phyloP scores from a whole-genome alignment of 495 filamentous ascomycete species.

The Daldinia grandis region DNA sequence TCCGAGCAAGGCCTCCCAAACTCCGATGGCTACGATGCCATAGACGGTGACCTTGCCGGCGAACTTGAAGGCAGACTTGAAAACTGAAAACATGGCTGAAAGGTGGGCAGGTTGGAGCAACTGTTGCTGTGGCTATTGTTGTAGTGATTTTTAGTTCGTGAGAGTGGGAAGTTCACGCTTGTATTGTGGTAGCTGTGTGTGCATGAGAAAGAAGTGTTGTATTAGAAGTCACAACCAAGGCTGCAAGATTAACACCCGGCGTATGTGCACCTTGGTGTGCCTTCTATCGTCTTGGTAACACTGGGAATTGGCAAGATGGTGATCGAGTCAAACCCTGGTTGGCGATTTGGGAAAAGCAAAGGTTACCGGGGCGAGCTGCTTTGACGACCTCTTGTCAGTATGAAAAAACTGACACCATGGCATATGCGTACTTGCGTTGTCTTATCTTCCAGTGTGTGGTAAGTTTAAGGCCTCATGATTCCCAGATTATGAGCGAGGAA shows the following conservation, averaged over 20 bases:
- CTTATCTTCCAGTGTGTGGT: not conserved
- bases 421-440: not conserved
- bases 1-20: not conserved
- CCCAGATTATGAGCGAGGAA: not conserved
- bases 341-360: not conserved
- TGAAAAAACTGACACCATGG: not conserved
- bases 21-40: not conserved
- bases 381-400: not conserved
- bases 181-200: not conserved
- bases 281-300: not conserved
- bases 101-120: not conserved
- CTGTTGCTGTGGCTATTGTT: not conserved
- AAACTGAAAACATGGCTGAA: not conserved
- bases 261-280: not conserved
- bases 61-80: not conserved
- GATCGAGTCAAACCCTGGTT: not conserved
- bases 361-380: not conserved
- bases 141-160: not conserved
- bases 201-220: not conserved
- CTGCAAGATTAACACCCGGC: not conserved
- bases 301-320: not conserved
- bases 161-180: not conserved
- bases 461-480: not conserved
- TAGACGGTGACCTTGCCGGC: not conserved
- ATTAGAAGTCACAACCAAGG: not conserved